Evolutionary conservation across 768 basidiomycete species (phyloP), one percentile per base, ranked within the genome.

Genomic region (Calocybe gangraenosa): DNA sequence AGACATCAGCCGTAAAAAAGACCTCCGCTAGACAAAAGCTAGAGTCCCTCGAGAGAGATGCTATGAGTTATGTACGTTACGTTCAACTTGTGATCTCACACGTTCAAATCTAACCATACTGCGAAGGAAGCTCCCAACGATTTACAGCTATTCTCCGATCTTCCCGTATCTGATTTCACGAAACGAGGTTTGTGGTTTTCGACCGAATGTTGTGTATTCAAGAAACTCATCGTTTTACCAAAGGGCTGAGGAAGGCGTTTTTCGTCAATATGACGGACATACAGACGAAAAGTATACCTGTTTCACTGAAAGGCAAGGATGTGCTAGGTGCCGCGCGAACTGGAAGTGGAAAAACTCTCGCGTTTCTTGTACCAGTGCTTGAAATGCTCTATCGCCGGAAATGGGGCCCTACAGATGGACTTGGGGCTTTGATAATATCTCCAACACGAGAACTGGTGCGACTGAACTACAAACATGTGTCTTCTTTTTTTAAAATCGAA

Each of bases 241-340:
- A 45, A 91, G 93, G 93, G 13, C 70, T 98, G 28, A 91, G 89
- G 68, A 87, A 89, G 49, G 81, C 84, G 0, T 92, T 82, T 58
- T 96, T 93, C 56, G 74, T 84, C 34, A 73, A 86, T 17, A 92
- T 92, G 78, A 96, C 94, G 0, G 86, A 92, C 35, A 92, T 99
- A 0, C 96, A 99, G 62, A 82, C 84, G 33, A 76, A 90, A 62
- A 87, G 93, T 31, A 85, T 99, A 30, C 96, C 94, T 0, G 77
- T 90, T 19, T 78, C 96, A 13, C 72, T 99, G 2, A 92, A 95
- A 37, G 93, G 96, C 17, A 90, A 92, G 62, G 96, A 99, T 62
- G 92, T 99, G 3, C 79, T 99, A 4, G 96, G 93, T 44, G 94
- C 96, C 17, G 96, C 96, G 3, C 78, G 84, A 47, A 99, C 96